phyloP scores from a whole-genome alignment of 768 basidiomycete genomes.

The Tricholoma terreum region DNA sequence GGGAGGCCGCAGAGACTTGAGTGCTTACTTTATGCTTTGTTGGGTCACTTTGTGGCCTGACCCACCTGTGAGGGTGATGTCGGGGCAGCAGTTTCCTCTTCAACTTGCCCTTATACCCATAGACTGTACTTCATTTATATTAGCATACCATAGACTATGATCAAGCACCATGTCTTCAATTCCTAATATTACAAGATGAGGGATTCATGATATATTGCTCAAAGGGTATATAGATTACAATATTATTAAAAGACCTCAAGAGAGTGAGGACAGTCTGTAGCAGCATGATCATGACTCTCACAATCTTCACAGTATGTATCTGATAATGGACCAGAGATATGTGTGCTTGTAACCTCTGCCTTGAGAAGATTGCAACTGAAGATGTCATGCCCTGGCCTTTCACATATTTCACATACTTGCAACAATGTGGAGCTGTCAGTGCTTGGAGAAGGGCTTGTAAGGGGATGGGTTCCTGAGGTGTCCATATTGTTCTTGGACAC shows the following conservation, averaged over 20 bases:
- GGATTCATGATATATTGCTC: neutral
- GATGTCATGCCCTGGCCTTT: constrained; percentile 80
- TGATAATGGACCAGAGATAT: constrained; percentile 17
- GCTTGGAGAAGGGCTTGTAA: constrained; percentile 3
- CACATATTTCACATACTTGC: constrained; percentile 82
- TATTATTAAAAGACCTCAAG: constrained; percentile 73
- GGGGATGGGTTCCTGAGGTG: constrained; percentile 23
- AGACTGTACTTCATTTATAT: too few relatives aligned
- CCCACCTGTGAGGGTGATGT: too few relatives aligned
- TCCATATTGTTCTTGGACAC: constrained; percentile 46
- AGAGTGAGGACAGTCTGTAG: constrained; percentile 80
- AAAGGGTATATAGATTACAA: constrained; percentile 9
- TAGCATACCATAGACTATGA: too few relatives aligned
- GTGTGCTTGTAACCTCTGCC: constrained; percentile 40
- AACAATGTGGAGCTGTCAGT: constrained; percentile 26
- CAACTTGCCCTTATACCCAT: too few relatives aligned
- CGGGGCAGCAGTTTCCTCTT: too few relatives aligned
- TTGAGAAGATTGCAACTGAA: constrained; percentile 78
- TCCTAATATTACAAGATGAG: too few relatives aligned
- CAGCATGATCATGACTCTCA: constrained; percentile 73
- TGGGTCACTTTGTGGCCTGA: too few relatives aligned
- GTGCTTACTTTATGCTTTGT: too few relatives aligned
- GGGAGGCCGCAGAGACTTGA: too few relatives aligned
- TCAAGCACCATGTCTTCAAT: too few relatives aligned
- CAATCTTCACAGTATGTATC: constrained; percentile 79